Base-by-base conservation (phyloP, 1,284 basidiomycete species). In the Apiotrichum laibachii region DNA sequence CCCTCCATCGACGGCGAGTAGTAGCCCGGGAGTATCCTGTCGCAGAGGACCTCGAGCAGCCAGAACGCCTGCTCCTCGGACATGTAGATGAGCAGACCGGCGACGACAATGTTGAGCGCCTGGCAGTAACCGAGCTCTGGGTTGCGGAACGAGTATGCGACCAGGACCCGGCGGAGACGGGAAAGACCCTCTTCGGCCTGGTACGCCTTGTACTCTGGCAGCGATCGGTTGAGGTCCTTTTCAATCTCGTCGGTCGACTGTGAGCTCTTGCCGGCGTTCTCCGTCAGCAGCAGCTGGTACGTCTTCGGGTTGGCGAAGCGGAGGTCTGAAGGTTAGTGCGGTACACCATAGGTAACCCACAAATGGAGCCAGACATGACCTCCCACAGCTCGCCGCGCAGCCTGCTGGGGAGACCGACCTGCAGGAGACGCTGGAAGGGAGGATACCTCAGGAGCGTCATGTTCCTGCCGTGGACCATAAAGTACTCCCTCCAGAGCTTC, bases 1-100 rank as follows among this genome's bases (percentile, higher is more conserved):
- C 96, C 96, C 67, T 98, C 93, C 96, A 99, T 99, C 0, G 94
- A 96, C 11, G 93, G 92, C 90, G 90, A 90, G 76, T 98, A 99
- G 79, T 99, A 99, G 19, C 96, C 96, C 1, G 96, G 96, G 21
- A 99, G 80, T 40, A 99, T 85, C 40, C 94, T 85, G 69, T 96
- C 92, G 71, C 96, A 99, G 5, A 99, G 82, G 1, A 97, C 92
- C 72, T 96, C 92, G 11, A 99, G 84, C 6, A 98, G 81, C 93
- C 94, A 99, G 78, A 99, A 99, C 34, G 93, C 89, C 78, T 99
- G 96, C 73, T 99, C 96, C 79, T 99, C 96, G 13, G 92, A 96
- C 90, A 96, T 93, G 77, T 98, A 99, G 67, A 91, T 94, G 65
- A 61, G 62, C 34, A 63, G 58, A 39, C 58, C 57, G 13, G 51